phyloP scores from a whole-genome alignment of 2,329 filamentous ascomycete genomes.

The Emericellopsis atlantica region DNA sequence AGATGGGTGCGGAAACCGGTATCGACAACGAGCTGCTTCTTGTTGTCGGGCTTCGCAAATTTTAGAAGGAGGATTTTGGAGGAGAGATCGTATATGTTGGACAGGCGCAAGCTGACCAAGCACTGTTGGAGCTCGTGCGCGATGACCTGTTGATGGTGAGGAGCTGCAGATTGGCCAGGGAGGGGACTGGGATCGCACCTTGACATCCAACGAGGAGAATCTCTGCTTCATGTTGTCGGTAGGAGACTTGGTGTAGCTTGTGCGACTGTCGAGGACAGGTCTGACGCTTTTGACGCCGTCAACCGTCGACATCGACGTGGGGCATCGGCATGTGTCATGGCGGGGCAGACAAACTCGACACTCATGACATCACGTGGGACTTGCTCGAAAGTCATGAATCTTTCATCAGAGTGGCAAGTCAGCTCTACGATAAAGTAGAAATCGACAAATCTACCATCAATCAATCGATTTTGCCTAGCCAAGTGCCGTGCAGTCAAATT shows the following conservation, averaged over 20 bases:
- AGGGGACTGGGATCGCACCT: slow-evolving; percentile 26
- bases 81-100: slow-evolving; percentile 93
- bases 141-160: slow-evolving; percentile 53
- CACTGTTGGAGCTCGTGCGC: slow-evolving; percentile 77
- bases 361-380: no score
- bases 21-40: slow-evolving; percentile 85
- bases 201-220: slow-evolving; percentile 69
- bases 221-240: slow-evolving; percentile 56
- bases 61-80: slow-evolving; percentile 93
- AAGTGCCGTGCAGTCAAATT: no score
- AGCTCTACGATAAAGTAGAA: no score
- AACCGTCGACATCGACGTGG: not conserved
- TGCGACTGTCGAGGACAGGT: not conserved
- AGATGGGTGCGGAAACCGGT: slow-evolving; percentile 93
- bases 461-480: no score
- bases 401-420: no score
- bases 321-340: not conserved
- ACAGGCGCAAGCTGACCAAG: slow-evolving; percentile 67
- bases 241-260: not conserved
- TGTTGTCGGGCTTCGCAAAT: slow-evolving; percentile 79
- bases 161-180: not conserved
- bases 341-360: not conserved
- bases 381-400: no score
- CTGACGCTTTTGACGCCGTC: no score
- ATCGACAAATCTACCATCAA: no score